Evolutionary conservation across 768 basidiomycete genomes (phyloP), one percentile per base, ranked within the genome.

Genomic region (Mycena latifolia): DNA sequence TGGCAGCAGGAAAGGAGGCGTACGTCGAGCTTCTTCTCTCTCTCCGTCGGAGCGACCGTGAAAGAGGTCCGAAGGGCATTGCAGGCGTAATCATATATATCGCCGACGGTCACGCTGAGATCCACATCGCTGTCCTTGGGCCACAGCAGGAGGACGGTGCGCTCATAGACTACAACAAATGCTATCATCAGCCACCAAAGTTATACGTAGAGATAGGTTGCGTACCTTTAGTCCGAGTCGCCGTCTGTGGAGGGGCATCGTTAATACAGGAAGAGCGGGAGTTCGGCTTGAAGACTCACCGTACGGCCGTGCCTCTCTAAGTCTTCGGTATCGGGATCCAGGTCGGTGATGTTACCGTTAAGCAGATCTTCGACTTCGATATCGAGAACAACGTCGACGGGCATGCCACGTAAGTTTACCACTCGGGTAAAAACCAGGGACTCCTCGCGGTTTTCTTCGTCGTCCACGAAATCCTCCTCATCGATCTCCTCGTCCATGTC

Each of bases 41-140:
- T 46, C 12, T 25, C 24, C 18, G 69, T 65, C 11, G 71, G 63
- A 5, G 48, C 9, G 1, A 50, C 57, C 22, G 71, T 61, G 5
- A 52, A 24, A 22, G 69, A 70, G 18, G 17, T 52, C 28, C 37
- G 39, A 4, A 71, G 53, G 10, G 48, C 37, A 33, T 51, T 45
- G 43, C 52, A 65, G 3, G 61, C 67, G 22, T 69, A 66, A 20
- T 68, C 70, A 50, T 62, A 63, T 4, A 66, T 29, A 45, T 71
- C 61, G 25, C 67, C 70, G 20, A 53, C 18, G n/a, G 39, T n/a
- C 10, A 71, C 63, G 17, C 37, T 22, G 24, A 5, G n/a, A 11
- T 63, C 63, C 1, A 47, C 28, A 10, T 28, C 27, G 17, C 46
- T 24, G 31, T 60, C 48, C 20, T 54, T 63, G 25, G 60, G 67